Base-by-base conservation (phyloP, 108 stramenopile species). In the Cyclotella sp. region DNA sequence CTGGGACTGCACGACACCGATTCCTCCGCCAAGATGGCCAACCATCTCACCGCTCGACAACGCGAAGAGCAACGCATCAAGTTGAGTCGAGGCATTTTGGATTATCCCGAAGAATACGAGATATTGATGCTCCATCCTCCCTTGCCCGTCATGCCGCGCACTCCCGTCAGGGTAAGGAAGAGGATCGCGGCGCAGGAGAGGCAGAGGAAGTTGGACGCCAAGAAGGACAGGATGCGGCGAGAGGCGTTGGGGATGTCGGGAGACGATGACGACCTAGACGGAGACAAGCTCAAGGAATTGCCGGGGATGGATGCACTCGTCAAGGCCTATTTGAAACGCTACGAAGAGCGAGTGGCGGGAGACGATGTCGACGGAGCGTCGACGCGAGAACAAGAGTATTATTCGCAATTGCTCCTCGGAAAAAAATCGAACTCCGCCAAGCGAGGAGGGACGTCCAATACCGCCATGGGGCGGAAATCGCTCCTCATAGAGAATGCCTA, bases 61-160 rank as follows among this genome's bases (percentile, higher is more conserved):
- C 63, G 79, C 14, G 70, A 84, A 39, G 76, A 81, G 70, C 52
- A 67, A 9, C 42, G 43, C 8, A 19, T 72, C 22, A 81, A 81
- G 57, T 22, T 77, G 26, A 40, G 79, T 71, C 46, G 89, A 74
- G 76, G 79, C 57, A 84, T 91, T 18, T 64, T 84, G 19, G 88
- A 91, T 55, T 94, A 88, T 71, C 93, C 93, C 21, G 71, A 75
- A 5, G 93, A 94, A 60, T 91, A 92, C 70, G 81, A 89, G 63
- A 91, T 93, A 49, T 68, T 95, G 34, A 85, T 71, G 41, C 66
- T 90, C 43, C 90, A 95, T 63, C 94, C 94, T 3, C 94, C 94
- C 11, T 30, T 90, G 49, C 91, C 93, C 42, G 59, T 63, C 24
- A 86, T 85, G 42, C 86, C 91, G 8, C 57, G 59, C 42, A 86